Percentiles rank a stretch among this genome's conserved stretches.
Conservation (phyloP, 1,284 basidiomycete species). For the Cryptococcus sp. region DNA sequence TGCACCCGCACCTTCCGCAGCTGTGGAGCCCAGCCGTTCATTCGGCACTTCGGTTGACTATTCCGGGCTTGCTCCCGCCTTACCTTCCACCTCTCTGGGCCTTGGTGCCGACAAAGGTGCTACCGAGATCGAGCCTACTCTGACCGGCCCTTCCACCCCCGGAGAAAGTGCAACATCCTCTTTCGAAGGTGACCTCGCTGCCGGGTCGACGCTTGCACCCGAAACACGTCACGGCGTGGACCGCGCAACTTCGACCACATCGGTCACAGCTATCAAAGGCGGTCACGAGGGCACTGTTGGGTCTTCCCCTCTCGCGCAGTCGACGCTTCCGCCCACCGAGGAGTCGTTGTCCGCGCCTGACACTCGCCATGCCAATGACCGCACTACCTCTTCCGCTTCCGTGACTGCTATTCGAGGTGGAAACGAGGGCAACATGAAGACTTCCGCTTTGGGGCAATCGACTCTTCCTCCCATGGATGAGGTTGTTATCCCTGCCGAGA, state of each 20-base stretch:
- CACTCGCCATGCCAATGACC: constrained; percentile 29
- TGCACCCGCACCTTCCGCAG: no score
- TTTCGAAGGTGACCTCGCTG: background rate
- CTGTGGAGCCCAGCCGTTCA: no score
- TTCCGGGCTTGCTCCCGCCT: constrained; percentile 30
- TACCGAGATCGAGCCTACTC: constrained; percentile 24
- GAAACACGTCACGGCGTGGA: constrained; percentile 30
- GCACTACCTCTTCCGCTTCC: constrained; percentile 37
- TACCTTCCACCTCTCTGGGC: constrained; percentile 36
- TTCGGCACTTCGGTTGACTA: background rate
- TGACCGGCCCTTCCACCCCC: constrained; percentile 1
- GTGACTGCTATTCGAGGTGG: constrained; percentile 50
- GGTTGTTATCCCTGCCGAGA: background rate
- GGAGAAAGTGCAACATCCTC: constrained; percentile 6
- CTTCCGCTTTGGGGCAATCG: constrained; percentile 13
- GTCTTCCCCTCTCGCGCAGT: constrained; percentile 12
- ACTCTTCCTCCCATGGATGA: constrained; percentile 5
- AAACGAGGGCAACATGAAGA: constrained; percentile 29
- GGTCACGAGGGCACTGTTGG: constrained; percentile 37
- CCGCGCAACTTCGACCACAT: constrained; percentile 36
- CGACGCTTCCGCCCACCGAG: no score
- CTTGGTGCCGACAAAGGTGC: constrained; percentile 33
- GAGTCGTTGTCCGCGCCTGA: constrained; percentile 2
- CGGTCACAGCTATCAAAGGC: constrained; percentile 47
- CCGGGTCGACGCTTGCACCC: background rate